Percentiles rank a stretch among this genome's conserved stretches.
Conservation (phyloP, 257 asterid species). For the Capsicum rhomboideum region DNA sequence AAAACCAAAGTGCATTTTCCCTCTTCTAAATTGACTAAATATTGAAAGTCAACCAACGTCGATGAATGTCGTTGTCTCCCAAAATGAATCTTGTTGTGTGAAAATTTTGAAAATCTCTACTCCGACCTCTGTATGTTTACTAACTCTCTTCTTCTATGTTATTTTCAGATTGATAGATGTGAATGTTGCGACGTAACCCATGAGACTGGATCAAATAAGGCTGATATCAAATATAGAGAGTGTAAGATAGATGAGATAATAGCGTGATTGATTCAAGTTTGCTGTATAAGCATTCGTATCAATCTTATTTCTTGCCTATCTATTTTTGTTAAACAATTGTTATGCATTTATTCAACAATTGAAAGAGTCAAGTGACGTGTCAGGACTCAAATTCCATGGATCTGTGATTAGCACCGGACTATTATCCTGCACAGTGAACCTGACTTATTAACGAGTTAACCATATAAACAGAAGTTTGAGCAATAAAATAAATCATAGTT, state of each 20-base stretch:
- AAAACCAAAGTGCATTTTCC: background rate
- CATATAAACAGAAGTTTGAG: no score
- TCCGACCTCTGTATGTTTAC: background rate
- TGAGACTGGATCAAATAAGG: background rate
- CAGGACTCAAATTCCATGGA: background rate
- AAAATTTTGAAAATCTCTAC: background rate
- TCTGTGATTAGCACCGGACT: no score
- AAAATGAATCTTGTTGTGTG: background rate
- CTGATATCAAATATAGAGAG: constrained; percentile 10
- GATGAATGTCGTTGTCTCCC: background rate
- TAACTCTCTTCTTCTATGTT: background rate
- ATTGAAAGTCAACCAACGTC: background rate
- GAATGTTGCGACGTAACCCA: constrained; percentile 23
- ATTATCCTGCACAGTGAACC: no score
- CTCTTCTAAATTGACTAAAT: background rate
- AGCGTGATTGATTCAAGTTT: constrained; percentile 2
- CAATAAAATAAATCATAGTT: no score
- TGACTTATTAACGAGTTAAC: no score
- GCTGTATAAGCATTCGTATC: background rate
- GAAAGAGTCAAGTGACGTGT: background rate
- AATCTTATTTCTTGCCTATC: background rate
- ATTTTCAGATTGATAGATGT: constrained; percentile 14
- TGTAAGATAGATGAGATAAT: constrained; percentile 20
- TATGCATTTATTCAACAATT: background rate
- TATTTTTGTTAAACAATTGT: background rate